Base-by-base conservation (phyloP, 2,329 filamentous ascomycete species). In the Ophiosphaerella narmari region DNA sequence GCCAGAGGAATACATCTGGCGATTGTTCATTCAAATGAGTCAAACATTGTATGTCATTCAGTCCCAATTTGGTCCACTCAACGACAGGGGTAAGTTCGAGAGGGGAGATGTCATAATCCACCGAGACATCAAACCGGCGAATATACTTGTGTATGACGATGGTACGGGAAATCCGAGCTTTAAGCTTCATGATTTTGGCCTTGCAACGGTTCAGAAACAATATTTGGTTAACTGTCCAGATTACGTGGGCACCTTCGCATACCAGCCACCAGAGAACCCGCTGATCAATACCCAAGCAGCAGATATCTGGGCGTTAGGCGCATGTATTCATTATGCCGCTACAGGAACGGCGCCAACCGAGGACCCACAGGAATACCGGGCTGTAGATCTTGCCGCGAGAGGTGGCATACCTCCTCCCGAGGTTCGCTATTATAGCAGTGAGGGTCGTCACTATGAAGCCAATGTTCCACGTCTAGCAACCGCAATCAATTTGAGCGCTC, bases 221-320 rank as follows among this genome's bases (percentile, higher is more conserved):
- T 18, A 38, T 4, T 54, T 46, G 23, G 43, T 48, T 18, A n/a
- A 14, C 2, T 31, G 34, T 14, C 3, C 18, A 5, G 40, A 54
- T 4, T 35, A 36, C 18, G 57, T 45, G 21, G 66, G 65, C 3
- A 65, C 62, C 3, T 66, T 52, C 24, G 45, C 54, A 12, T 70
- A 60, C 60, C 63, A 70, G 39, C 65, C 67, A 11, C 71, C 66
- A 8, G 70, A 74, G 45, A 56, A 57, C 21, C 65, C 67, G 4
- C 24, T 43, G 2, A 63, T 70, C 50, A 65, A 67, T 21, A 66
- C 60, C 6, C 39, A 12, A 7, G 57, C 56, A 11, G 64, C 65
- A 7, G 70, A 73, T 7, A 50, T 69, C 4, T 74, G 70, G 70
- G 52, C 61, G 11, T 34, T 71, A 3, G 71, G 66, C 18, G 65